Conservation (phyloP, 768 basidiomycete species). For the Albatrellus ellisii region DNA sequence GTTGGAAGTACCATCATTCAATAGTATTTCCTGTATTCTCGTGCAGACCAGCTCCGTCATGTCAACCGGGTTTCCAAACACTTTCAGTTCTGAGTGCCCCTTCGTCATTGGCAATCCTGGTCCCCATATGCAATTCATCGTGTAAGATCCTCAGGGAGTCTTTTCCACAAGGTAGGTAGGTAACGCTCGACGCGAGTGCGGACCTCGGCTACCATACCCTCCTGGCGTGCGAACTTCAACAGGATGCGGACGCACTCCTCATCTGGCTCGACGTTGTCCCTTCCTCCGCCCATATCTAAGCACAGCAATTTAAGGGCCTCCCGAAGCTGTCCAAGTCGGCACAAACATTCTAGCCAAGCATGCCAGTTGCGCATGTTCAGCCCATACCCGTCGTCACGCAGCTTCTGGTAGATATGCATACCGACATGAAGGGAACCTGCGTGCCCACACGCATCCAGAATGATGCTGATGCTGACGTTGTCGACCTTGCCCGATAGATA, state of each 20-base stretch:
- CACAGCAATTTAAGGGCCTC: slow-evolving; percentile 57
- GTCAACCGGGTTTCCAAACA: no score
- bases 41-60: not conserved
- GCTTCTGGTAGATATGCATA: slow-evolving; percentile 37
- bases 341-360: slow-evolving; percentile 77
- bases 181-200: slow-evolving; percentile 11
- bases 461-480: slow-evolving; percentile 61
- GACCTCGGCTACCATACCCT: slow-evolving; percentile 4
- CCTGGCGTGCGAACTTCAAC: slow-evolving; percentile 16
- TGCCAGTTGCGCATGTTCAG: slow-evolving; percentile 68
- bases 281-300: slow-evolving; percentile 43
- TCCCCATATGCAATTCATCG: not conserved
- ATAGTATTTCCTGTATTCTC: slow-evolving; percentile 6
- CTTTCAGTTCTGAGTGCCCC: no score
- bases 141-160: slow-evolving; percentile 5
- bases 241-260: slow-evolving; percentile 37
- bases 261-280: slow-evolving; percentile 28
- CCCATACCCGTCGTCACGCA: slow-evolving; percentile 33
- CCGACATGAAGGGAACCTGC: slow-evolving; percentile 39
- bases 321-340: slow-evolving; percentile 48
- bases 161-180: slow-evolving; percentile 10
- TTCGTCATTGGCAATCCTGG: not conserved
- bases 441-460: slow-evolving; percentile 74
- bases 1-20: slow-evolving; percentile 32
- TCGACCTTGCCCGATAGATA: slow-evolving; percentile 44